Evolutionary conservation across 805 yeast species (phyloP), one percentile per base, ranked within the genome.

Genomic region (Dipodascus geniculatus): DNA sequence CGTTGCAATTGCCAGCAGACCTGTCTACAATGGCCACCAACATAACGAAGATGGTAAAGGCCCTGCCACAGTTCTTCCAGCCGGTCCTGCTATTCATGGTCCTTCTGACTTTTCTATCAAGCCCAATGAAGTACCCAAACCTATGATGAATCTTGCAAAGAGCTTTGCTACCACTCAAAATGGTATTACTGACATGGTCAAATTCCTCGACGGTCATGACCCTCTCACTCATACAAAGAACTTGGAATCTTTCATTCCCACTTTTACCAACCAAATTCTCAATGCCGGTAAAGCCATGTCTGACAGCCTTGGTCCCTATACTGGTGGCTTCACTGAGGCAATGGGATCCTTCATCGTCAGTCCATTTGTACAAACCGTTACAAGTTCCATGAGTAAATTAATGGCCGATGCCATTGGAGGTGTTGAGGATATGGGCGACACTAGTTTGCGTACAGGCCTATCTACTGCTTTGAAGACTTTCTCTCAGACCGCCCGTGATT

Each of bases 1-100:
- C 24, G 19, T 22, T 16, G 2, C 38, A 23, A 4, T 55, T 53
- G 17, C 53, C 42, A 22, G 22, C 28, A 24, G 51, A 16, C 23
- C 3, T 23, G 14, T n/a, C n/a, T n/a, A n/a, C n/a, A n/a, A n/a
- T n/a, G n/a, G n/a, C n/a, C n/a, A n/a, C n/a, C n/a, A n/a, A n/a
- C n/a, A n/a, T n/a, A n/a, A n/a, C n/a, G n/a, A n/a, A n/a, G n/a
- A n/a, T n/a, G n/a, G n/a, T n/a, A n/a, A n/a, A n/a, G n/a, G n/a
- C n/a, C n/a, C n/a, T 28, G 33, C 33, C 33, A 28, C 33, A 6
- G 33, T 38, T n/a, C 44, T 38, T 38, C 44, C 44, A 3, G 11
- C 20, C 4, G 44, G 4, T 38, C 44, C 44, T 38, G 4, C 44
- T 6, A 6, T 38, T 38, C 20, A 4, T n/a, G 44, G 14, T n/a